Evolutionary conservation across 441 rosid genomes (phyloP), one percentile per base, ranked within the genome.

Genomic region (Euphorbia celastroides): DNA sequence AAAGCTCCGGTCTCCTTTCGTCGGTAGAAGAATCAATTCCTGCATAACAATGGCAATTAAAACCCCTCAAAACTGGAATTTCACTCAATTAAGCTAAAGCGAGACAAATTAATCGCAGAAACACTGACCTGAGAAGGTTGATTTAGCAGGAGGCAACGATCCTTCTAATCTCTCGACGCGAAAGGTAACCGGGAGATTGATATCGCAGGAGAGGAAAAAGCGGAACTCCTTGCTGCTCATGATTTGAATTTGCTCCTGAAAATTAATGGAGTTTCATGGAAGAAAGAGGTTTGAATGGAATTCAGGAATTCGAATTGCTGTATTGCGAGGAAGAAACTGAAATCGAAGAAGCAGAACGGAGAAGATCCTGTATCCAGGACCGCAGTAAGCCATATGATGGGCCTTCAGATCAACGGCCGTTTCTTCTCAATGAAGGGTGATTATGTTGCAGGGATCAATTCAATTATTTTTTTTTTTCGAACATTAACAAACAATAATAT

Each of bases 171-270:
- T 80, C 78, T 92, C 97, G 68, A 92, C 83, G 22, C 96, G 90
- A 57, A 94, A 89, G 57, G 97, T 88, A 26, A 90, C 89, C 5
- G 98, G 98, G 7, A 83, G 86, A 74, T 94, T 89, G 88, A 94
- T 83, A 75, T 94, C 99, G 81, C 93, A 87, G 22, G 99, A 92
- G 65, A 94, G 73, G 84, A 92, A 92, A 87, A 92, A 92, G 2
- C 98, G 91, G 72, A 92, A 92, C 80, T 92, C 99, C 86, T 84
- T 92, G 42, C 89, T 80, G 25, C 79, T 83, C 98, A 92, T 92
- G 46, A 44, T 64, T 60, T 19, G 25, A 38, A 11, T 16, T 25
- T 26, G 19, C 17, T 3, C 19, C n/a, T 60, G 4, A 31, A 19
- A 41, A 26, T n/a, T 57, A 32, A 32, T 51, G 36, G 44, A 31